Evolutionary conservation across 441 rosid genomes (phyloP).

Genomic region (Corymbia citriodora): DNA sequence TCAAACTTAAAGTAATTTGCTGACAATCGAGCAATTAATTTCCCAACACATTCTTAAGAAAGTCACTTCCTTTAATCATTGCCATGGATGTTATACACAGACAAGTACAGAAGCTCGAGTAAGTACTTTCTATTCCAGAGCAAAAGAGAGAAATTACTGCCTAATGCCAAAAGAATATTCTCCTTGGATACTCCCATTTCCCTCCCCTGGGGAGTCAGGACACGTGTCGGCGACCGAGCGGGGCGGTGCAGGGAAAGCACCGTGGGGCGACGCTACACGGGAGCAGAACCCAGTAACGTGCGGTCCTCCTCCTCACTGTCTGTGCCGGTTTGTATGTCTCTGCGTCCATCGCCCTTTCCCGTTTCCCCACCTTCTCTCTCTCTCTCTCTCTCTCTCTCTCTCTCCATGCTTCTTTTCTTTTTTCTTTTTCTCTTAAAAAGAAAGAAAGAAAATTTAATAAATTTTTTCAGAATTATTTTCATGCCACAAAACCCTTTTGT

Average conservation of each 20-base stretch:
- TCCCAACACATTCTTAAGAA: not conserved
- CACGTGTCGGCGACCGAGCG: not conserved
- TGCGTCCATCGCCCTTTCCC: slow-evolving; percentile 1
- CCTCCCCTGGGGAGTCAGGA: not conserved
- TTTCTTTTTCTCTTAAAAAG: not conserved
- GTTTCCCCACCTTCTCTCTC: slow-evolving; percentile 17
- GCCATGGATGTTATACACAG: not conserved
- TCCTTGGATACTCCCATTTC: not conserved
- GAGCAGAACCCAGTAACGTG: not conserved
- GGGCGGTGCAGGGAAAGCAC: not conserved
- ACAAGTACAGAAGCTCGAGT: not conserved
- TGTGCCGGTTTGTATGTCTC: not conserved
- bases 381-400: slow-evolving; percentile 11
- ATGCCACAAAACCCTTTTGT: not conserved
- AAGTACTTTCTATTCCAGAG: not conserved
- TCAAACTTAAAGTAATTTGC: too few relatives aligned
- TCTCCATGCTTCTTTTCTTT: not conserved
- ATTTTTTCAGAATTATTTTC: not conserved
- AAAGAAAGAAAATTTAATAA: not conserved
- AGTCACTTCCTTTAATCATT: not conserved
- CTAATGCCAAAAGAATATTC: not conserved
- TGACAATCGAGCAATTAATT: too few relatives aligned
- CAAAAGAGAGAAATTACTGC: not conserved
- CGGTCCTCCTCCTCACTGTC: not conserved
- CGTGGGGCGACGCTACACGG: not conserved